A percentile compares a stretch with the other conserved stretches of the same genome.
Evolutionary conservation across 192 early-diverging fungal species (phyloP).

Genomic region (Haplosporangium gracile): DNA sequence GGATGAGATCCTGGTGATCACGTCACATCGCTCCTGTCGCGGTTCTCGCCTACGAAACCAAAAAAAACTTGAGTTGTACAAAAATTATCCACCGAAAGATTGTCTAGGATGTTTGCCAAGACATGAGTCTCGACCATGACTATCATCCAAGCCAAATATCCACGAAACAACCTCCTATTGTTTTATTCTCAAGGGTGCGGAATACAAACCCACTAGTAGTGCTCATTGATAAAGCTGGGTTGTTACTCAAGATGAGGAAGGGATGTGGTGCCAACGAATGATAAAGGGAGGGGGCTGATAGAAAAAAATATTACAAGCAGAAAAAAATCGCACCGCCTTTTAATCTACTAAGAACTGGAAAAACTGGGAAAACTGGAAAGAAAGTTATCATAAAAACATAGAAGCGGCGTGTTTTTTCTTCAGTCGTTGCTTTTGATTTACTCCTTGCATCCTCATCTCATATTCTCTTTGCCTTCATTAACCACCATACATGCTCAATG

Average conservation of each 20-base stretch:
- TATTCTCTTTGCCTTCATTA: not conserved
- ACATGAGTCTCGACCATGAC: not conserved
- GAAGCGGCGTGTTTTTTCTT: not conserved
- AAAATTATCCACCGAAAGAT: too few relatives aligned
- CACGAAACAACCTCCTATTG: not conserved
- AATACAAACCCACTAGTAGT: not conserved
- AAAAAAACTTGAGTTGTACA: too few relatives aligned
- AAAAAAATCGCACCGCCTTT: not conserved
- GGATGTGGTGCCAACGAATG: not conserved
- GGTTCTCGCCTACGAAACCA: too few relatives aligned
- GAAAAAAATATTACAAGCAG: not conserved
- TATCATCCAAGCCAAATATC: not conserved
- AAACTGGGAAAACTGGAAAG: not conserved
- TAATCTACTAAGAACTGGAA: not conserved
- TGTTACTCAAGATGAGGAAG: not conserved
- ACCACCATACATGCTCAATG: not conserved
- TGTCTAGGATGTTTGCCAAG: not conserved
- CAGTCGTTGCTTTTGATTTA: not conserved
- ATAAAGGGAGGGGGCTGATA: not conserved
- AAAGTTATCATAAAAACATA: not conserved
- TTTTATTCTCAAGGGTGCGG: not conserved
- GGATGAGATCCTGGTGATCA: too few relatives aligned
- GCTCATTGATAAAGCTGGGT: not conserved
- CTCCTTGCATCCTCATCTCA: not conserved
- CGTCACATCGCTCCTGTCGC: too few relatives aligned